phyloP scores from a whole-genome alignment of 441 rosid genomes.

The Aleurites moluccanus region DNA sequence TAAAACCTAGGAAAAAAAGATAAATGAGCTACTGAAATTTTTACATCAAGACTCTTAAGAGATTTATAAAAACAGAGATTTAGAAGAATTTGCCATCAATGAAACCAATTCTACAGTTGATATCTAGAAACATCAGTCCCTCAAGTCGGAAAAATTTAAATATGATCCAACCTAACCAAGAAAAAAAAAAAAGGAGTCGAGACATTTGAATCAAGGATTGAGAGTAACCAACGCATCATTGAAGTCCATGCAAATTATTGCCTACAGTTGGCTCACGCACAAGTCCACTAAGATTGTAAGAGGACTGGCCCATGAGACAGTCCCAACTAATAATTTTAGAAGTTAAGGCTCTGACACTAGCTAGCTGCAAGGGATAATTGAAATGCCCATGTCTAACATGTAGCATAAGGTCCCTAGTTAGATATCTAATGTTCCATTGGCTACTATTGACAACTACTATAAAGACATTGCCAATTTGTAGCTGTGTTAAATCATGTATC shows the following conservation, averaged over 20 bases:
- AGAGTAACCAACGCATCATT: too few species aligned
- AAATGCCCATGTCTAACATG: not conserved
- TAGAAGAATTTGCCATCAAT: not conserved
- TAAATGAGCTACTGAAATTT: not conserved
- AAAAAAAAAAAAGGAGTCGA: too few species aligned
- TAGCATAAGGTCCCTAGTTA: not conserved
- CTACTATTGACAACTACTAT: not conserved
- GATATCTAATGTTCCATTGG: not conserved
- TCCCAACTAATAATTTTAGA: too few species aligned
- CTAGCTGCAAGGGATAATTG: not conserved
- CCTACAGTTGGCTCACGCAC: too few species aligned
- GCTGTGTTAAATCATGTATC: too few species aligned
- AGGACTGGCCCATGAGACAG: not conserved
- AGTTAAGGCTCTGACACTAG: not conserved
- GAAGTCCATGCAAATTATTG: too few species aligned
- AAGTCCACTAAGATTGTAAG: not conserved
- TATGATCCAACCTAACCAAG: too few species aligned
- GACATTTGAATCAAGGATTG: too few species aligned
- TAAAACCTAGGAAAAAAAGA: not conserved
- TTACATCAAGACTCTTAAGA: not conserved
- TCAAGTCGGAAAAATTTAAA: too few species aligned
- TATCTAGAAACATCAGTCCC: too few species aligned
- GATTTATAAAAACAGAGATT: not conserved
- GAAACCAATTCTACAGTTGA: too few species aligned
- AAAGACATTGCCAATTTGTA: not conserved